Conservation (phyloP, 345 rosid species). For the Cochlearia excelsa region DNA sequence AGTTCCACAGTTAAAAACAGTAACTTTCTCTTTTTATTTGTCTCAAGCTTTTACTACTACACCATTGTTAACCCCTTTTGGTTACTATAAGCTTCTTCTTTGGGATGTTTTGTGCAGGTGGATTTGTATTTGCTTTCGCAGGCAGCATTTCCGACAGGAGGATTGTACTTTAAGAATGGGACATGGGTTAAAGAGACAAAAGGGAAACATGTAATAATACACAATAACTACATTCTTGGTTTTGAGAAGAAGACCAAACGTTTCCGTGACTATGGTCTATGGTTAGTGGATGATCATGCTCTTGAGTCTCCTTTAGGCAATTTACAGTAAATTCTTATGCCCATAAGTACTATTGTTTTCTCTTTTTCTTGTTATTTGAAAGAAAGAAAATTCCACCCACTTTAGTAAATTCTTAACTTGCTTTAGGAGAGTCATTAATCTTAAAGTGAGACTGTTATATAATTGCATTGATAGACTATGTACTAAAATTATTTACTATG, state of each 20-base stretch:
- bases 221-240: constrained; percentile 76
- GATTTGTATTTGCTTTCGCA: constrained; percentile 77
- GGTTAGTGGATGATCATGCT: constrained; percentile 75
- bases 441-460: too few relatives aligned
- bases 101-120: constrained; percentile 40
- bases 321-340: constrained; percentile 29
- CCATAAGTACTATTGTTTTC: not conserved
- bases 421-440: too few relatives aligned
- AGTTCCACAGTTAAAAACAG: too few relatives aligned
- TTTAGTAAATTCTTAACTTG: too few relatives aligned
- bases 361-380: too few relatives aligned
- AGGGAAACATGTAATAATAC: constrained; percentile 75
- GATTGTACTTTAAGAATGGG: constrained; percentile 71
- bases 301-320: constrained; percentile 68
- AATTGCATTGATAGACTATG: too few relatives aligned
- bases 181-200: constrained; percentile 67
- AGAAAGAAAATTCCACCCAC: too few relatives aligned
- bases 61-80: not conserved
- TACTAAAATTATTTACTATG: too few relatives aligned
- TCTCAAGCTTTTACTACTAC: too few relatives aligned
- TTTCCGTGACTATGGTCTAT: constrained; percentile 70
- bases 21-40: too few relatives aligned
- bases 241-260: constrained; percentile 80
- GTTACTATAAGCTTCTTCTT: not conserved
- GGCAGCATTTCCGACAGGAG: constrained; percentile 83